Percentiles rank a stretch among this genome's conserved stretches.
These are phyloP conservation scores for Suaeda aralocaspica DNA, from an alignment of 148 eudicot species.

Conservation along the genomic window DNA sequence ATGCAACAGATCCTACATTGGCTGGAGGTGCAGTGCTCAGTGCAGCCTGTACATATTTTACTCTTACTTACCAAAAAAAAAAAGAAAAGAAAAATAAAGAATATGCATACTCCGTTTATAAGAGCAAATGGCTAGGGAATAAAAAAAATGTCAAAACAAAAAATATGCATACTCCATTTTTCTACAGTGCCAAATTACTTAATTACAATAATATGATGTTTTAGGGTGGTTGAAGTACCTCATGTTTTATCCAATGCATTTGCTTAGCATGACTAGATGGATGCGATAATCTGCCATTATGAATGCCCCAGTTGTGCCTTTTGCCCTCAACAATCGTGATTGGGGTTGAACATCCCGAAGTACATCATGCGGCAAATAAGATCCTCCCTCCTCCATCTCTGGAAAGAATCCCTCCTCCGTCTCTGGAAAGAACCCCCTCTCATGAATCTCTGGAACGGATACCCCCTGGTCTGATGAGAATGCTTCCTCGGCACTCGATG, in stretches of 20 bases:
- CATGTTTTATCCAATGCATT: background rate
- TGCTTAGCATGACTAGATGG: background rate
- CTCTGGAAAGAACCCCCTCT: background rate
- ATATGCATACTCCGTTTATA: background rate
- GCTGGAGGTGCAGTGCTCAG: too few species aligned
- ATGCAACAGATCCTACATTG: too few species aligned
- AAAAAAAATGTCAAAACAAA: background rate
- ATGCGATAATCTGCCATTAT: background rate
- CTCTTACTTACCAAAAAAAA: background rate
- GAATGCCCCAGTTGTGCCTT: background rate
- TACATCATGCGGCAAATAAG: background rate
- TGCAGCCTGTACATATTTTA: too few species aligned
- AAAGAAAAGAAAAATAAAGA: too few species aligned
- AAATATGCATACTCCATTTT: background rate
- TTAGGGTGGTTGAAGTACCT: slow-evolving; percentile 4
- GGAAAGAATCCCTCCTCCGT: background rate
- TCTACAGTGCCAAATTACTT: background rate
- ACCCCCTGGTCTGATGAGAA: background rate
- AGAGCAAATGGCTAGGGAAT: too few species aligned
- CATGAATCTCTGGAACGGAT: background rate
- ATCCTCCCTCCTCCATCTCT: background rate
- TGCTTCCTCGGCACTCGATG: background rate
- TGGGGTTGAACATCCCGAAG: too few species aligned
- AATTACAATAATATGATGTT: slow-evolving; percentile 3
- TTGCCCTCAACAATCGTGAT: too few species aligned